Conservation (phyloP, 768 basidiomycete genomes). For the Auriscalpium vulgare region DNA sequence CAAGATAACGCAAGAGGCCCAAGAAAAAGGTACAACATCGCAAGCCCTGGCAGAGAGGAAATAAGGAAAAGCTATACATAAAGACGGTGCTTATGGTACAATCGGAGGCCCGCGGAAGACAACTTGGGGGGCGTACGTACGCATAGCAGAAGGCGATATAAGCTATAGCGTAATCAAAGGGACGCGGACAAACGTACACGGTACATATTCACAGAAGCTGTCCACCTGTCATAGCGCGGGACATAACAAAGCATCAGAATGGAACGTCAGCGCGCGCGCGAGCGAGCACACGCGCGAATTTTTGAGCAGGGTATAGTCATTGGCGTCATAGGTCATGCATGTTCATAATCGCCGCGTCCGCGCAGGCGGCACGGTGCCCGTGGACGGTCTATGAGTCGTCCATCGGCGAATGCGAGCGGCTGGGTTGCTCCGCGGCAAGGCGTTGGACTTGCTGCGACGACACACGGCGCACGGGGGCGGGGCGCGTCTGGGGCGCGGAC, state of each 20-base stretch:
- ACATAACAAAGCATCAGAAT: not conserved
- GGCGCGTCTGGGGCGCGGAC: not conserved
- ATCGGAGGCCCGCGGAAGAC: no score
- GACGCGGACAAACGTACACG: not conserved
- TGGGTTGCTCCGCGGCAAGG: not conserved
- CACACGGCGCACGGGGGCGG: not conserved
- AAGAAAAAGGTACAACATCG: no score
- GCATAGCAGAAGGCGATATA: no score
- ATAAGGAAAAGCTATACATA: no score
- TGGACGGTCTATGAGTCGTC: not conserved
- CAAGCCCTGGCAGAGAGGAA: no score
- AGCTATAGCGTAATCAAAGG: not conserved
- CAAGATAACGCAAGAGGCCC: no score
- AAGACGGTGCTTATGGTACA: no score
- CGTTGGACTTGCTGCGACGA: not conserved
- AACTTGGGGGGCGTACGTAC: no score
- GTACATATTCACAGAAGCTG: not conserved
- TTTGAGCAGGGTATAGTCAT: no score
- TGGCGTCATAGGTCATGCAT: not conserved
- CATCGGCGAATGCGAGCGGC: not conserved
- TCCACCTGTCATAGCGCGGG: not conserved
- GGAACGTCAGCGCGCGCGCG: not conserved
- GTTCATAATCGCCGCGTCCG: not conserved
- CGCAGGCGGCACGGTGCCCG: not conserved
- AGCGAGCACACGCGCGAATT: not conserved